These are phyloP conservation scores for Schizosaccharomyces osmophilus DNA, from an alignment of 805 yeast species.

Conservation along the genomic window DNA sequence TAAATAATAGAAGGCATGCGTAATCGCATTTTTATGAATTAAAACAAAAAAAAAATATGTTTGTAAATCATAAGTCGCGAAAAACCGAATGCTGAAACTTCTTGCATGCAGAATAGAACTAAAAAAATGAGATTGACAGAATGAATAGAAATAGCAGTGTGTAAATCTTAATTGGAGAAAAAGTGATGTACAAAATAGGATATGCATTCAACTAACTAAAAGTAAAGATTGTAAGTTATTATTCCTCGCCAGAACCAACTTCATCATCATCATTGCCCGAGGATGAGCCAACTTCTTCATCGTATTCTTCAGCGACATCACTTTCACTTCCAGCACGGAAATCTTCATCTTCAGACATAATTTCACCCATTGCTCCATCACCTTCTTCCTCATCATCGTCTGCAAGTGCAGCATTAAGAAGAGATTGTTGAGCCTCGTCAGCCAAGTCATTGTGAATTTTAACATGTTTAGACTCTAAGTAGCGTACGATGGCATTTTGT, in stretches of 20 bases:
- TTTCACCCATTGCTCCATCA: slow-evolving; percentile 59
- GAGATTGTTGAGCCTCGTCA: slow-evolving; percentile 40
- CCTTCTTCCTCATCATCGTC: slow-evolving; percentile 29
- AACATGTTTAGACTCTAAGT: slow-evolving; percentile 51
- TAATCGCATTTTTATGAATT: too few species aligned
- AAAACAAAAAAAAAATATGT: too few species aligned
- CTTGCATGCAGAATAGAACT: too few species aligned
- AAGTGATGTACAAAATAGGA: background rate
- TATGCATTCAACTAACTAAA: background rate
- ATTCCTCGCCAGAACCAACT: background rate
- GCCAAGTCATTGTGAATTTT: slow-evolving; percentile 71
- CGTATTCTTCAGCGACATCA: slow-evolving; percentile 68
- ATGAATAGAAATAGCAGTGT: background rate
- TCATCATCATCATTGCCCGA: background rate
- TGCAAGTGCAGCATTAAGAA: slow-evolving; percentile 47
- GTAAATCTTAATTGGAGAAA: background rate
- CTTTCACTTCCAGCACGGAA: slow-evolving; percentile 36
- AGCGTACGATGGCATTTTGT: slow-evolving; percentile 53
- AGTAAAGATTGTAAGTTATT: background rate
- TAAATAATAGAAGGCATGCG: too few species aligned
- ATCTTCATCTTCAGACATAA: slow-evolving; percentile 43
- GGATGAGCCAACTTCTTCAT: slow-evolving; percentile 23
- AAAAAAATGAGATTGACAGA: too few species aligned
- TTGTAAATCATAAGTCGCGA: too few species aligned
- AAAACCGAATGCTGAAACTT: too few species aligned